These are phyloP conservation scores for Stagonosporopsis rhizophila DNA, from an alignment of 2,329 filamentous ascomycete genomes.

Conservation along the genomic window DNA sequence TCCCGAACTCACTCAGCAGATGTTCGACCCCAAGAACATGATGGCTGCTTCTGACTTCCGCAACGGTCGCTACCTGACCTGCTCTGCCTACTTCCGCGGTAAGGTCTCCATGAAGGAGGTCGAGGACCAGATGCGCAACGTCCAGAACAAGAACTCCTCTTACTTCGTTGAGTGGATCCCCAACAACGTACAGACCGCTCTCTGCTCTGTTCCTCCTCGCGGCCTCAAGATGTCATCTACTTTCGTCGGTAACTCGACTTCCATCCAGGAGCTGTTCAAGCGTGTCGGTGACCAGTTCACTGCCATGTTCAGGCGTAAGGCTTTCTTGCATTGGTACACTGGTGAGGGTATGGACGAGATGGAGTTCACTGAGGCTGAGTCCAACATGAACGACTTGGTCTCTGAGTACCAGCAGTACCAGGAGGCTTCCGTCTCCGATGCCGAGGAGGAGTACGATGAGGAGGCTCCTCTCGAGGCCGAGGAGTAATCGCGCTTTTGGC, in stretches of 20 bases:
- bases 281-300: slow-evolving; percentile 99
- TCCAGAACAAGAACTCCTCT: slow-evolving; percentile 99
- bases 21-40: slow-evolving; percentile 99
- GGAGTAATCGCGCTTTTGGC: slow-evolving; percentile 55
- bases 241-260: slow-evolving; percentile 98
- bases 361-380: slow-evolving; percentile 99
- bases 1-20: slow-evolving; percentile 98
- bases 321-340: slow-evolving; percentile 99
- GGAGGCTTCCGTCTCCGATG: slow-evolving; percentile 96
- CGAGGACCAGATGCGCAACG: slow-evolving; percentile 99
- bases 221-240: slow-evolving; percentile 99
- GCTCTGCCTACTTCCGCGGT: slow-evolving; percentile 99
- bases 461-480: slow-evolving; percentile 77
- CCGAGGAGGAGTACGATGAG: slow-evolving; percentile 94
- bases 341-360: slow-evolving; percentile 99
- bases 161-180: slow-evolving; percentile 99
- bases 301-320: slow-evolving; percentile 99
- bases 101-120: slow-evolving; percentile 99
- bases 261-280: slow-evolving; percentile 99
- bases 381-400: slow-evolving; percentile 99
- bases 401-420: slow-evolving; percentile 99
- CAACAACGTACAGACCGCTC: slow-evolving; percentile 99
- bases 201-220: slow-evolving; percentile 97
- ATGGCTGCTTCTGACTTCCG: slow-evolving; percentile 99
- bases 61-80: slow-evolving; percentile 99